A percentile compares a stretch with the other conserved stretches of the same genome.
Evolutionary conservation across 345 rosid species (phyloP).

Genomic region (Pelargonium nanum): DNA sequence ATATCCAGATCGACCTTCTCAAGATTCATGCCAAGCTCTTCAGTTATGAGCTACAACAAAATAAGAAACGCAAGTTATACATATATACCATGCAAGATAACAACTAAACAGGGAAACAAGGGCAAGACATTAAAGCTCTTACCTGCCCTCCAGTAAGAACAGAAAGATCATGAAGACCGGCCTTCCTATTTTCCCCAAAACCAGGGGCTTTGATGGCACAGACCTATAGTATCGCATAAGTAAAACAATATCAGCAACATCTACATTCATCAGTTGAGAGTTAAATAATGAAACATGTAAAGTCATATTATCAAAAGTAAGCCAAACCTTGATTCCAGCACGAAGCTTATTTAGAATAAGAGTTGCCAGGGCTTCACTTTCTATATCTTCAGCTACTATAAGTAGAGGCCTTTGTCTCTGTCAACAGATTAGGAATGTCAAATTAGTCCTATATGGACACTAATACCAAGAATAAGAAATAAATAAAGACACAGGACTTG

Average conservation of each 20-base stretch:
- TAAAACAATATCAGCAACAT: constrained; percentile 1
- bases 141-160: constrained; percentile 85
- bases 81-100: neutral
- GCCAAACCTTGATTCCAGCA: constrained; percentile 80
- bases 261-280: neutral
- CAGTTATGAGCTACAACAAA: constrained; percentile 60
- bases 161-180: constrained; percentile 80
- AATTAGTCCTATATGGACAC: neutral
- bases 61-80: neutral
- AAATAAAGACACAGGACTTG: neutral
- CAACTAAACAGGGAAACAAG: neutral
- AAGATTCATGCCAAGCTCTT: constrained; percentile 89
- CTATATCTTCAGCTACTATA: constrained; percentile 91
- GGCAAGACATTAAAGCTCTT: constrained; percentile 11
- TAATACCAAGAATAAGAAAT: neutral
- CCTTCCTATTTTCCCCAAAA: constrained; percentile 92
- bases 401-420: constrained; percentile 84
- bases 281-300: neutral
- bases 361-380: constrained; percentile 82
- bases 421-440: constrained; percentile 12
- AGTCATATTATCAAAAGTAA: neutral
- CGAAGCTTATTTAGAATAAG: constrained; percentile 89
- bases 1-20: constrained; percentile 74
- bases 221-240: constrained; percentile 30
- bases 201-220: constrained; percentile 98